Base-by-base conservation (phyloP, 78 protist species). In the Acrasis kona region DNA sequence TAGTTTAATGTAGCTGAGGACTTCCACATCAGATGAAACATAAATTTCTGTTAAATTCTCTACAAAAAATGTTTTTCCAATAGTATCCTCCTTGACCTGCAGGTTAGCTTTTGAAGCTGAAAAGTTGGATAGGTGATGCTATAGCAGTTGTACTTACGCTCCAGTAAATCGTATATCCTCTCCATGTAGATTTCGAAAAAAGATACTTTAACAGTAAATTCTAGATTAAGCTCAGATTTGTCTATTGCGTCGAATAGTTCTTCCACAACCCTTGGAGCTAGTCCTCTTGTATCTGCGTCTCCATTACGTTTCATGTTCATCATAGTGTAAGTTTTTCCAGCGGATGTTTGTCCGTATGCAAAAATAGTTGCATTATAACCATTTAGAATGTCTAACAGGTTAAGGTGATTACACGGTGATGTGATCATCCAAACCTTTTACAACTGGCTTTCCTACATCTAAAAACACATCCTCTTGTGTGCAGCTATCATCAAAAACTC, bases 161-260 rank as follows among this genome's bases (percentile, higher is more conserved):
- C n/a, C n/a, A 85, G 69, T 36, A 85, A 72, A 28, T 85, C 89
- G 1, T 36, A 57, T 9, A 85, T 35, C 4, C 41, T 32, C 36
- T 85, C 89, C 37, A 79, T 27, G 74, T 85, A 85, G 50, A 85
- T 81, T 37, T 85, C 89, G 2, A 85, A 4, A 65, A 72, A 85
- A 12, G 72, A 30, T 32, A 73, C 50, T 5, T 8, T 0, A 39
- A 84, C 35, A 28, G 76, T 66, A 41, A 67, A 37, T 10, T 58
- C 10, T 6, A 38, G 69, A 8, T 65, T 66, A 7, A 7, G 4
- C 66, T 3, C 4, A 28, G 76, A 32, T 3, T 57, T 29, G 3
- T 42, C 72, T 6, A 87, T 36, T 29, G 64, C 41, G 31, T 41
- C 77, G 30, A 78, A 78, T 41, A 83, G 75, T 31, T 34, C 30